These are phyloP conservation scores for Lanmaoa pseudosensibilis DNA, from an alignment of 768 basidiomycete genomes.

Conservation along the genomic window DNA sequence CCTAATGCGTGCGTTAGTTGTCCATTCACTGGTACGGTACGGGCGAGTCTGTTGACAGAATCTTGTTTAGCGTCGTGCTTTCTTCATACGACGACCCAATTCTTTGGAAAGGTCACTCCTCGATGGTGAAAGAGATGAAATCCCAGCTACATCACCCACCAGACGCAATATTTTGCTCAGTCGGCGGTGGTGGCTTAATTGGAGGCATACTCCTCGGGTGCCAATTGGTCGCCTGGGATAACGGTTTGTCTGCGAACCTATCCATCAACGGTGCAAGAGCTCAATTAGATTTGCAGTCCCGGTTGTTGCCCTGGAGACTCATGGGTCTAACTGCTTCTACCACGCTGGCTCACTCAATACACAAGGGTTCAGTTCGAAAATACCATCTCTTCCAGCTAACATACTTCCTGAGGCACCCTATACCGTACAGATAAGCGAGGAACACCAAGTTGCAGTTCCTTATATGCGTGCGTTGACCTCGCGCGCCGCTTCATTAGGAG, in stretches of 20 bases:
- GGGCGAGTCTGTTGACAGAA: not conserved
- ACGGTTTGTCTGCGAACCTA: conserved; percentile 44
- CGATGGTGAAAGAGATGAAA: conserved; percentile 65
- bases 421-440: conserved; percentile 43
- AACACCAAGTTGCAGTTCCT: conserved; percentile 52
- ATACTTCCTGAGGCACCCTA: conserved; percentile 31
- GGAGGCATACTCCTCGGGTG: conserved; percentile 75
- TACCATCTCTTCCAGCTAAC: conserved; percentile 33
- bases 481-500: conserved; percentile 69
- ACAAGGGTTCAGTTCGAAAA: conserved; percentile 31
- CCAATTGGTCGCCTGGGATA: conserved; percentile 61
- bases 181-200: conserved; percentile 72
- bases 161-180: conserved; percentile 73
- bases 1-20: conserved; percentile 49
- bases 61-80: conserved; percentile 53
- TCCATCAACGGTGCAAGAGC: not conserved
- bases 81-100: conserved; percentile 70
- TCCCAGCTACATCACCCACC: conserved; percentile 55
- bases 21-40: not conserved
- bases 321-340: conserved; percentile 74
- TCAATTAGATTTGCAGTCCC: conserved; percentile 47
- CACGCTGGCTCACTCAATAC: conserved; percentile 64
- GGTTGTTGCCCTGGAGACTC: conserved; percentile 66
- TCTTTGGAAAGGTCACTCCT: conserved; percentile 77
- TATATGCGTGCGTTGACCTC: conserved; percentile 60